phyloP scores from a whole-genome alignment of 352 stramenopile genomes.

The Phytophthora megakarya region DNA sequence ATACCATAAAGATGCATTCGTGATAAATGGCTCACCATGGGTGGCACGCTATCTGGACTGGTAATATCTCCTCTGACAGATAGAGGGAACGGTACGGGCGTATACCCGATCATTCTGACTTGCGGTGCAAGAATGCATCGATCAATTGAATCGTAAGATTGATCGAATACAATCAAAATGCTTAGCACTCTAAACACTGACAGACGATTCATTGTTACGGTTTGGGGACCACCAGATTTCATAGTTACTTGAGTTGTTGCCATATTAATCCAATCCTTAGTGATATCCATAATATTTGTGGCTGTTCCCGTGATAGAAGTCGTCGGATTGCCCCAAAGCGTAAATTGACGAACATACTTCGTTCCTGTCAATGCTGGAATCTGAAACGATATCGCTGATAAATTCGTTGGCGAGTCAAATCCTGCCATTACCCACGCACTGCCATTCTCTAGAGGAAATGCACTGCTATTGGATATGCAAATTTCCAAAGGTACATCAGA shows the following conservation, averaged over 20 bases:
- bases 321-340: conserved; percentile 49
- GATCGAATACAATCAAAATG: conserved; percentile 53
- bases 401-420: conserved; percentile 38
- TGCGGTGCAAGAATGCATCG: conserved; percentile 49
- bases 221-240: conserved; percentile 52
- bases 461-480: conserved; percentile 46
- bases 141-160: conserved; percentile 55
- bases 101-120: conserved; percentile 42
- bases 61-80: conserved; percentile 49
- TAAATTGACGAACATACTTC: conserved; percentile 56
- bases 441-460: conserved; percentile 34
- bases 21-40: conserved; percentile 45
- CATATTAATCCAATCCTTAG: conserved; percentile 49
- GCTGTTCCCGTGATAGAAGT: conserved; percentile 19
- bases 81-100: conserved; percentile 53
- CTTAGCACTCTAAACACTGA: conserved; percentile 27
- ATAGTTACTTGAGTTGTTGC: conserved; percentile 40
- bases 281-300: conserved; percentile 32
- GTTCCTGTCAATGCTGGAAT: conserved; percentile 46
- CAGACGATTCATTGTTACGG: conserved; percentile 34
- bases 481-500: conserved; percentile 34
- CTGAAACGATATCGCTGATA: conserved; percentile 46
- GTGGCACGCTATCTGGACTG: conserved; percentile 37
- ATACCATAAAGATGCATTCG: conserved; percentile 60
- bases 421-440: conserved; percentile 65